A percentile compares a stretch with the other conserved stretches of the same genome.
Conservation (phyloP, 2,329 filamentous ascomycete species). For the Samsoniella hepiali region DNA sequence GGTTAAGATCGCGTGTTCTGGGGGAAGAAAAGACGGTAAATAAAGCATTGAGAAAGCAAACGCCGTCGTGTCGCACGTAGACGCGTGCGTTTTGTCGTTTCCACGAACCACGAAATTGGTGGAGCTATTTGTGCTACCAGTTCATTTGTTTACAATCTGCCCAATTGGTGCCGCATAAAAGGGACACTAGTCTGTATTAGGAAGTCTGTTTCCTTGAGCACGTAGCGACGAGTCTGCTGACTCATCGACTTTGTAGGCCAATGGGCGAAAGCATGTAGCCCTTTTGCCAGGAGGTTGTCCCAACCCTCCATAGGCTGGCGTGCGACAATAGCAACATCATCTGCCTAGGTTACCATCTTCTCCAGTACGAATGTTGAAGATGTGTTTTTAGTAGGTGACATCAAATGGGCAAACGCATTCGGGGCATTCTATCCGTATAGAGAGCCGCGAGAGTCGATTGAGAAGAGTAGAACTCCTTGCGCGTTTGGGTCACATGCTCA, state of each 20-base stretch:
- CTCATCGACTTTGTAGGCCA: background rate
- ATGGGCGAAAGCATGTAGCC: background rate
- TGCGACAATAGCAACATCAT: background rate
- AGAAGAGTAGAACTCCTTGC: too few species aligned
- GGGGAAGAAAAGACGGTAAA: background rate
- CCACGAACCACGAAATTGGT: background rate
- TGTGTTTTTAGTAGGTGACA: too few species aligned
- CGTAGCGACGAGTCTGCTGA: background rate
- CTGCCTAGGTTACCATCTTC: background rate
- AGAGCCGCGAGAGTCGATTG: too few species aligned
- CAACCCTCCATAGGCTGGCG: constrained; percentile 1
- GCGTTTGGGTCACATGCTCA: too few species aligned
- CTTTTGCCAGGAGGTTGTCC: background rate
- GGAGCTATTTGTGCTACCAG: constrained; percentile 8
- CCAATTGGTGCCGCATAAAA: constrained; percentile 6
- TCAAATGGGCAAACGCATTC: too few species aligned
- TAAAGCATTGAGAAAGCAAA: background rate
- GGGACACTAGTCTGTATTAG: constrained; percentile 4
- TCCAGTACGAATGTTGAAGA: too few species aligned
- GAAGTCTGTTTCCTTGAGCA: constrained; percentile 13
- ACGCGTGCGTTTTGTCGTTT: constrained; percentile 17
- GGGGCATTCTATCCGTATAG: too few species aligned
- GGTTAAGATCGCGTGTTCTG: background rate
- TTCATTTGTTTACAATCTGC: constrained; percentile 20
- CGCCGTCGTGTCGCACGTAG: constrained; percentile 9